These are phyloP conservation scores for Globisporangium camurandrum DNA, from an alignment of 352 stramenopile genomes.

Conservation along the genomic window DNA sequence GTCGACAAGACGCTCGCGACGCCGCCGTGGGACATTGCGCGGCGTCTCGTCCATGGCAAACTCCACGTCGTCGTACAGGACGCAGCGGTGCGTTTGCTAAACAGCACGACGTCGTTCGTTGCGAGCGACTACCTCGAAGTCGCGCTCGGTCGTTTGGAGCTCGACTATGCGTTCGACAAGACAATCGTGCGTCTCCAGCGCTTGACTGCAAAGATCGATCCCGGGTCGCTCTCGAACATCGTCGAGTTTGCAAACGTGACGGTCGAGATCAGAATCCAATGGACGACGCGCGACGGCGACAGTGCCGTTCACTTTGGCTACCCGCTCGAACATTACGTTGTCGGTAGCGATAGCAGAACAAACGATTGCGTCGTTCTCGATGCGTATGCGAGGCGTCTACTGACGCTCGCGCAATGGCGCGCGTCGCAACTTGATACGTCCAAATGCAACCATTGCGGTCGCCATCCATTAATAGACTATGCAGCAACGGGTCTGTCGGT, in stretches of 20 bases:
- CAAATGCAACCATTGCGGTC: background rate
- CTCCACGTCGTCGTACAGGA: slow-evolving; percentile 26
- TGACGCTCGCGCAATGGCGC: slow-evolving; percentile 5
- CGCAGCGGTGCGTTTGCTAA: slow-evolving; percentile 36
- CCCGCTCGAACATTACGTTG: slow-evolving; percentile 28
- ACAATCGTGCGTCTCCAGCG: slow-evolving; percentile 35
- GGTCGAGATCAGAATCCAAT: slow-evolving; percentile 41
- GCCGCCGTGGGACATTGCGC: slow-evolving; percentile 42
- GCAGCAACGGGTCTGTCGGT: slow-evolving; percentile 27
- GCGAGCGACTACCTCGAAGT: slow-evolving; percentile 48
- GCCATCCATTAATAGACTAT: slow-evolving; percentile 18
- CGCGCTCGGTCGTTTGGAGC: slow-evolving; percentile 20
- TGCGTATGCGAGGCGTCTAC: slow-evolving; percentile 6
- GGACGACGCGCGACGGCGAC: slow-evolving; percentile 17
- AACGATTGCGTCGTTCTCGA: slow-evolving; percentile 12
- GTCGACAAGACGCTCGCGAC: slow-evolving; percentile 33
- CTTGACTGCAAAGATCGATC: slow-evolving; percentile 59
- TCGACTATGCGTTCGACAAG: slow-evolving; percentile 24
- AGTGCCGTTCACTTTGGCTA: slow-evolving; percentile 36
- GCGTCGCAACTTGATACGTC: too few species aligned
- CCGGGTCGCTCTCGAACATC: slow-evolving; percentile 48
- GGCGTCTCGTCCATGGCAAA: slow-evolving; percentile 53
- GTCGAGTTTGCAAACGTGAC: slow-evolving; percentile 47
- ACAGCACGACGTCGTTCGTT: slow-evolving; percentile 37
- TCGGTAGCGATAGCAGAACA: background rate